Evolutionary conservation across 805 yeast species (phyloP), one percentile per base, ranked within the genome.

Genomic region (Pichia rugopelliculosa): DNA sequence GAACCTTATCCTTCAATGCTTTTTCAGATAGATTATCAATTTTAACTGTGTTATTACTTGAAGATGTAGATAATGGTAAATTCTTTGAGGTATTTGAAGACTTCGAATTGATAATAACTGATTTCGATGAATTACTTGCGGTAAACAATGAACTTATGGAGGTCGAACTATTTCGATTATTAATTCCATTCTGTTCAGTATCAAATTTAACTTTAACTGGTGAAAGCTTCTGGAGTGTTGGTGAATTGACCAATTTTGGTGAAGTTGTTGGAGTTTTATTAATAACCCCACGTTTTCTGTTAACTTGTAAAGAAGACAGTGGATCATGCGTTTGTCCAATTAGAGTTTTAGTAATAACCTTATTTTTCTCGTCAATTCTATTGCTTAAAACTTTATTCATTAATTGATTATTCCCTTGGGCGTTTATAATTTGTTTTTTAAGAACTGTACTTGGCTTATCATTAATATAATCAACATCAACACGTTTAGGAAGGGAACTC

Each of bases 301-400:
- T 23, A 3, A 46, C 44, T 25, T 46, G 24, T 11, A 46, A 18
- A 6, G 18, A 15, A 11, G 25, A 15, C 15, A 41, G n/a, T 11
- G 38, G 44, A 40, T 45, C 40, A 4, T 27, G 33, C 13, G 50
- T 55, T 1, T 51, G 45, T 20, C 53, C 54, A 2, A 51, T 42
- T n/a, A 58, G 48, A 24, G 54, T 55, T n/a, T 55, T 56, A 33
- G 56, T 59, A 4, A 62, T 50, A 30, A 59, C 60, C 33, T 53
- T 55, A 44, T 59, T 61, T 41, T 65, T 65, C 42, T 59, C 65
- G 12, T 59, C 56, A 15, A 65, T 51, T 42, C 65, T 55, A 44
- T 66, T 62, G 3, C 60, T 56, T 3, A 66, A 52, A 3, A 65
- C 66, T 47, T 64, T 66, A 50, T 59, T 63, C 67, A 66, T 61